A percentile compares a stretch with the other conserved stretches of the same genome.
These are phyloP conservation scores for Amauroascus verrucosus DNA, from an alignment of 2,329 filamentous ascomycete genomes.

Conservation along the genomic window DNA sequence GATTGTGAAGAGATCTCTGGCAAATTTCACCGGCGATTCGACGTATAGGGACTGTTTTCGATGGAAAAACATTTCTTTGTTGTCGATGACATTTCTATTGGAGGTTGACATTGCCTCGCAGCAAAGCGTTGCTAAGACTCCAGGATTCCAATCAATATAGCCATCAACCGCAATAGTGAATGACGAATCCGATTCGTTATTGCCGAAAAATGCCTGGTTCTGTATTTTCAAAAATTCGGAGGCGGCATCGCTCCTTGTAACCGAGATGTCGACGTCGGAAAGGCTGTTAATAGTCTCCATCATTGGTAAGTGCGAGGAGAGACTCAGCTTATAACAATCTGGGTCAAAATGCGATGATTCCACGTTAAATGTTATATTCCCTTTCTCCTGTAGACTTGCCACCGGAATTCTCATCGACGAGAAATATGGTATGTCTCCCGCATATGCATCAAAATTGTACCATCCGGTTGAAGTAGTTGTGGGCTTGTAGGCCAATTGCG, in stretches of 20 bases:
- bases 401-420: slow-evolving; percentile 10
- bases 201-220: background rate
- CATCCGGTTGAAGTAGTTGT: background rate
- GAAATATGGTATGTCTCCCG: background rate
- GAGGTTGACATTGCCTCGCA: background rate
- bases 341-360: slow-evolving; percentile 14
- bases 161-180: background rate
- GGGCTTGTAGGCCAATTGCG: slow-evolving; percentile 2
- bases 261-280: background rate
- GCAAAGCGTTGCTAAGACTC: background rate
- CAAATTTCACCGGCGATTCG: slow-evolving; percentile 7
- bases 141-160: background rate
- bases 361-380: slow-evolving; percentile 10
- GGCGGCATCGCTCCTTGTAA: background rate
- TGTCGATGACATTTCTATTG: slow-evolving; percentile 7
- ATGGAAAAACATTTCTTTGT: background rate
- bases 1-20: background rate
- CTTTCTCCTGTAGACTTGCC: background rate
- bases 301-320: slow-evolving; percentile 2
- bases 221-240: background rate
- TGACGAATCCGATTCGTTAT: background rate
- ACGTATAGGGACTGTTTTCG: slow-evolving; percentile 9
- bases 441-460: background rate
- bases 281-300: background rate
- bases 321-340: slow-evolving; percentile 7